Evolutionary conservation across 2,329 filamentous ascomycete species (phyloP).

Genomic region (Sclerotiophoma versabilis): DNA sequence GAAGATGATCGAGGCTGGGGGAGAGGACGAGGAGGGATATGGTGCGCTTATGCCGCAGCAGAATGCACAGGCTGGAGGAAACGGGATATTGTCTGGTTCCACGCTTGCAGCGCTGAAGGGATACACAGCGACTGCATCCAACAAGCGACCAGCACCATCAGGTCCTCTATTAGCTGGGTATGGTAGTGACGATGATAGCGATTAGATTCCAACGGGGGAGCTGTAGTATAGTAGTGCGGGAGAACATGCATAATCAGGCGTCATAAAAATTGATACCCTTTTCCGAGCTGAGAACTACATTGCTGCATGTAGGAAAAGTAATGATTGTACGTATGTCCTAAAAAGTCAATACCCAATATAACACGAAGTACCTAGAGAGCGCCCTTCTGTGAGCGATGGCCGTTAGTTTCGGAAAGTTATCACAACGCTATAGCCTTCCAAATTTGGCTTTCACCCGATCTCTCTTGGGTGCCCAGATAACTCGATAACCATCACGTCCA

Average conservation of each 20-base stretch:
- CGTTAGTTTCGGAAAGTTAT: neutral
- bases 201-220: constrained; percentile 42
- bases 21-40: constrained; percentile 34
- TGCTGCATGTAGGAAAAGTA: neutral
- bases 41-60: constrained; percentile 30
- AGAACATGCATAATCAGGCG: constrained; percentile 16
- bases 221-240: constrained; percentile 1
- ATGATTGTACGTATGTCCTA: neutral
- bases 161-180: constrained; percentile 79
- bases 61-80: constrained; percentile 40
- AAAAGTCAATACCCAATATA: neutral
- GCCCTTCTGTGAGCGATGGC: neutral
- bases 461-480: neutral
- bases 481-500: too few relatives aligned
- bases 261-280: constrained; percentile 22
- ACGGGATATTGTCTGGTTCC: constrained; percentile 80
- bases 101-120: constrained; percentile 80
- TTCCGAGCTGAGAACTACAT: neutral
- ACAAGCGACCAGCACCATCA: constrained; percentile 61
- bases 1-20: constrained; percentile 55
- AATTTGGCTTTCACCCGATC: neutral
- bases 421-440: neutral
- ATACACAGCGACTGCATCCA: constrained; percentile 51
- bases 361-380: neutral
- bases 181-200: constrained; percentile 85